A percentile compares a stretch with the other conserved stretches of the same genome.
Evolutionary conservation across 257 asterid species (phyloP).

Genomic region (Nicotiana attenuata): DNA sequence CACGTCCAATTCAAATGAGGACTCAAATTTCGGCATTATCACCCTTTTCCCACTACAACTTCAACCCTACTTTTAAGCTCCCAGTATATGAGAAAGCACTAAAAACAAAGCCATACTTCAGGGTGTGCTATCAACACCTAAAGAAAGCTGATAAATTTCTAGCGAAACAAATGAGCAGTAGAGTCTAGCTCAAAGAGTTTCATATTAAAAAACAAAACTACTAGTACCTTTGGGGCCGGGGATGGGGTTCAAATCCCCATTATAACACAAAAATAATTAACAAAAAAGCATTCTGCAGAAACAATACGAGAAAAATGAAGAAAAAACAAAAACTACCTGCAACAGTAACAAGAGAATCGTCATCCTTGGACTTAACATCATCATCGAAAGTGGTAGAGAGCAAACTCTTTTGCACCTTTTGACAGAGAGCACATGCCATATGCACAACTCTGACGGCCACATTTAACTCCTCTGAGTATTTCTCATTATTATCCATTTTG

Average conservation of each 20-base stretch:
- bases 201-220: background rate
- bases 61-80: background rate
- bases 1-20: background rate
- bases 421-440: constrained; percentile 66
- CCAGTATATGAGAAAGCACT: background rate
- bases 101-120: background rate
- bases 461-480: constrained; percentile 53
- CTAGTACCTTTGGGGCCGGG: background rate
- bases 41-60: background rate
- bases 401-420: constrained; percentile 50
- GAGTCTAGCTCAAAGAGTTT: background rate
- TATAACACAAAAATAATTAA: background rate
- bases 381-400: constrained; percentile 30
- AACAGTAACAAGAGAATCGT: constrained; percentile 75
- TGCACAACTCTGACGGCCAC: constrained; percentile 79
- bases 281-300: background rate
- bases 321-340: constrained; percentile 40
- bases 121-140: background rate
- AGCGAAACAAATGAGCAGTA: background rate
- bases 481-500: constrained; percentile 39
- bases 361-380: constrained; percentile 68
- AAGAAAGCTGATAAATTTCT: background rate
- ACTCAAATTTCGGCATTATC: background rate
- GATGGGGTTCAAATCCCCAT: background rate
- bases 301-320: background rate